Base-by-base conservation (phyloP, 768 basidiomycete genomes). In the Kwoniella heveanensis region DNA sequence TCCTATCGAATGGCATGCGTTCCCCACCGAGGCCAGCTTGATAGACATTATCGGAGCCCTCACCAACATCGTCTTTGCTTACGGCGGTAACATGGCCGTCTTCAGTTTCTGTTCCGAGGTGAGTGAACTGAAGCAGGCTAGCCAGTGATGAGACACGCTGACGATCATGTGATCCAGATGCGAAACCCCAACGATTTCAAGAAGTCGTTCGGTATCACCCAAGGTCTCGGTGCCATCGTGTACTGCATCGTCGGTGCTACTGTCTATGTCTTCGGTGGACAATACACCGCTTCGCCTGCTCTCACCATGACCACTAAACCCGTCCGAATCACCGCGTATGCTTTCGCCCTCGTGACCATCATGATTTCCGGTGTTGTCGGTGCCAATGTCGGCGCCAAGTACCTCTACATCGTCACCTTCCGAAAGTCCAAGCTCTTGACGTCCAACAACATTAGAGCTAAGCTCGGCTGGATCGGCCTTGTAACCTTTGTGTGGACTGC, bases 301-400 rank as follows among this genome's bases (percentile, higher is more conserved):
- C 57, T 72, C 39, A 68, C 66, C 52, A 72, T 72, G 71, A 65
- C 68, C 1, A 48, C 63, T 29, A 54, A 61, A 21, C 65, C 65
- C 1, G 67, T 72, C 47, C 27, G 51, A 36, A 68, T 65, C 53
- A 62, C 65, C 30, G 68, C 66, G 13, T 72, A 68, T 53, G 50
- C 66, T 1, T 62, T 70, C 47, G 69, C 65, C 30, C 59, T 70
- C 36, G 63, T 70, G 15, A 64, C 61, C 10, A 71, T 71, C 37
- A 55, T 71, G 26, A 68, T 71, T 26, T 65, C 64, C n/a, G 70
- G 70, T 55, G 55, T 67, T 21, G 60, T 72, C 17, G 71, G 60
- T 22, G 61, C 66, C 48, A 72, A 72, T 46, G 62, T 72, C 46
- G 71, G 68, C 21, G 68, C 71, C 30, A 72, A 72, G 52, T 67